Percentiles rank a stretch among this genome's conserved stretches.
Conservation (phyloP, 2,329 filamentous ascomycete species). For the Talaromyces sp. region DNA sequence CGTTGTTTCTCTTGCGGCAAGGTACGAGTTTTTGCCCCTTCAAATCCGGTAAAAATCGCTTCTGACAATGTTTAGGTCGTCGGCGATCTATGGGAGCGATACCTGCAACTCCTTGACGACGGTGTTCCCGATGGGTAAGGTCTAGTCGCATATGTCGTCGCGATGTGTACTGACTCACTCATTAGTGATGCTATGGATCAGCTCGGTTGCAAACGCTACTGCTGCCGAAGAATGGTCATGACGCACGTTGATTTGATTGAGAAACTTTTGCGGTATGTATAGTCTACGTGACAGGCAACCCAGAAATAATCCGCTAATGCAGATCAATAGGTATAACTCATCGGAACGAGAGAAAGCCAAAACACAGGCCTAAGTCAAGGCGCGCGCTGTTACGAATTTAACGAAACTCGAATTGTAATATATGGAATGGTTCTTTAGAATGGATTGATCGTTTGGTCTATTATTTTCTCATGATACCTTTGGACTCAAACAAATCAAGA, state of each 20-base stretch:
- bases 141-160: not conserved
- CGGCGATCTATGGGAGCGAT: slow-evolving; percentile 95
- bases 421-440: not conserved
- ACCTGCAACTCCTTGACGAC: slow-evolving; percentile 80
- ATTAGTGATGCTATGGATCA: slow-evolving; percentile 89
- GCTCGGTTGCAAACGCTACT: slow-evolving; percentile 90
- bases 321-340: slow-evolving; percentile 43
- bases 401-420: slow-evolving; percentile 8
- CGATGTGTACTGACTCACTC: slow-evolving; percentile 5
- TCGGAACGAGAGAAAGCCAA: slow-evolving; percentile 45
- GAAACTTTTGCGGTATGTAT: slow-evolving; percentile 82
- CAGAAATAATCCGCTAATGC: not conserved
- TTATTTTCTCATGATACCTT: slow-evolving; percentile 2
- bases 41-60: slow-evolving; percentile 5
- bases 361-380: slow-evolving; percentile 20
- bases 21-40: slow-evolving; percentile 50
- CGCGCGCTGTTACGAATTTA: slow-evolving; percentile 9
- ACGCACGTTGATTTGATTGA: slow-evolving; percentile 98
- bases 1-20: slow-evolving; percentile 99
- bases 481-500: slow-evolving; percentile 41
- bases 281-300: not conserved
- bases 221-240: slow-evolving; percentile 99
- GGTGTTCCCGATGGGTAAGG: slow-evolving; percentile 67
- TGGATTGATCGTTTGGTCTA: slow-evolving; percentile 5
- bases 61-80: slow-evolving; percentile 62